Conservation (phyloP, 1,284 basidiomycete species). For the Ustilago sp. region DNA sequence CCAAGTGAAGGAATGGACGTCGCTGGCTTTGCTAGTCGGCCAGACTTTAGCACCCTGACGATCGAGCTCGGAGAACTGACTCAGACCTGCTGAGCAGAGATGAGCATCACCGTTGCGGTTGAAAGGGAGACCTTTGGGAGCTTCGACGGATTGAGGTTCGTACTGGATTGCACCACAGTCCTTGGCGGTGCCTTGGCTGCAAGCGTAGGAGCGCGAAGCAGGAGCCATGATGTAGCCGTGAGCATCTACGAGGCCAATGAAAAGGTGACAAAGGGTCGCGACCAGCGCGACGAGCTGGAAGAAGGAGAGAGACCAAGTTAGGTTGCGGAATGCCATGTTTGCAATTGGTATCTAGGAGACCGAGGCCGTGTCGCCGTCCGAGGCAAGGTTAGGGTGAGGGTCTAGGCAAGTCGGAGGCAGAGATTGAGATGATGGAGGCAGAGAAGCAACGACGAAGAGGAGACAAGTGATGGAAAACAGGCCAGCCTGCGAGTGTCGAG, state of each 20-base stretch:
- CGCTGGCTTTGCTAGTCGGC: constrained; percentile 31
- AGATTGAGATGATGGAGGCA: constrained; percentile 24
- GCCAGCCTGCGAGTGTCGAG: constrained; percentile 11
- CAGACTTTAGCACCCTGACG: constrained; percentile 30
- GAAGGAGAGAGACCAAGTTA: constrained; percentile 17
- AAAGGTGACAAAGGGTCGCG: constrained; percentile 37
- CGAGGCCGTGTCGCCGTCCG: constrained; percentile 12
- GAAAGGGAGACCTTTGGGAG: constrained; percentile 50
- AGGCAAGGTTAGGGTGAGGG: constrained; percentile 5
- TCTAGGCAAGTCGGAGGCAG: constrained; percentile 15
- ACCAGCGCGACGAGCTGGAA: constrained; percentile 41
- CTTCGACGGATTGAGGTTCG: constrained; percentile 52
- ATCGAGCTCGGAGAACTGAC: constrained; percentile 42
- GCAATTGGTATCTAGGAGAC: constrained; percentile 6
- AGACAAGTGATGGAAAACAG: constrained; percentile 3
- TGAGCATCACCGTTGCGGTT: constrained; percentile 27
- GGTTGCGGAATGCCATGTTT: background rate
- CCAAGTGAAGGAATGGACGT: constrained; percentile 40
- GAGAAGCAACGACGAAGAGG: constrained; percentile 8
- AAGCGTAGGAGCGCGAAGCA: constrained; percentile 75
- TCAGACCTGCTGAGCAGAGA: constrained; percentile 52
- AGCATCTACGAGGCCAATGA: constrained; percentile 41
- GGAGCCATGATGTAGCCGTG: constrained; percentile 68
- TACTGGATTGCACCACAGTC: constrained; percentile 53
- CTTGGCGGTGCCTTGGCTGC: constrained; percentile 68